Percentiles rank a stretch among this genome's conserved stretches.
Evolutionary conservation across 139 green algal genomes (phyloP).

Genomic region (Volvox africanus): DNA sequence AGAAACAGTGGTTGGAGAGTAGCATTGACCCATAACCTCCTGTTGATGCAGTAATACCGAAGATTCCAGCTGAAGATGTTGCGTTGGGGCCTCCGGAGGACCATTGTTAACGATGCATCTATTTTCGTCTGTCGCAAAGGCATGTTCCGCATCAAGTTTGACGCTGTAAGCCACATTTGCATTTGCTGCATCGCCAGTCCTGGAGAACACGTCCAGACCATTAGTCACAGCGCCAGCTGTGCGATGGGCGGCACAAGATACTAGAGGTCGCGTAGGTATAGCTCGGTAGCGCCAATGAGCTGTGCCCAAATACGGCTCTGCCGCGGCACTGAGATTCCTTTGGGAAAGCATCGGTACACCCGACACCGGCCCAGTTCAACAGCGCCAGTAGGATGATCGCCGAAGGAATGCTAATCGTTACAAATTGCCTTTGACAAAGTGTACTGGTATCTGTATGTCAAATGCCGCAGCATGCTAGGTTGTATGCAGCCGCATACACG

Average conservation of each 20-base stretch:
- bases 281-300: neutral
- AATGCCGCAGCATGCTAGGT: too few species aligned
- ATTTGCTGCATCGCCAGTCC: neutral
- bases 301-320: neutral
- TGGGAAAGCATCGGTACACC: too few species aligned
- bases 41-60: neutral
- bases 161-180: neutral
- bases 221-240: neutral
- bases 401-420: too few species aligned
- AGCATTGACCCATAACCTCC: neutral
- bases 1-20: neutral
- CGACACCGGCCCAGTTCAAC: too few species aligned
- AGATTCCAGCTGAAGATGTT: neutral
- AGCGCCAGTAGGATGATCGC: too few species aligned
- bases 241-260: neutral
- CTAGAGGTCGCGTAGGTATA: neutral
- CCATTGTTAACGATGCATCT: neutral
- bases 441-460: too few species aligned
- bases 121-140: neutral
- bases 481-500: too few species aligned
- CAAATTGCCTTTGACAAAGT: too few species aligned
- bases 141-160: neutral
- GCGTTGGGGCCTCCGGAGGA: neutral
- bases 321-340: neutral
- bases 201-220: neutral